Percentiles rank a stretch among this genome's conserved stretches.
Evolutionary conservation across 2,329 filamentous ascomycete species (phyloP).

Genomic region (Cordyceps sp.): DNA sequence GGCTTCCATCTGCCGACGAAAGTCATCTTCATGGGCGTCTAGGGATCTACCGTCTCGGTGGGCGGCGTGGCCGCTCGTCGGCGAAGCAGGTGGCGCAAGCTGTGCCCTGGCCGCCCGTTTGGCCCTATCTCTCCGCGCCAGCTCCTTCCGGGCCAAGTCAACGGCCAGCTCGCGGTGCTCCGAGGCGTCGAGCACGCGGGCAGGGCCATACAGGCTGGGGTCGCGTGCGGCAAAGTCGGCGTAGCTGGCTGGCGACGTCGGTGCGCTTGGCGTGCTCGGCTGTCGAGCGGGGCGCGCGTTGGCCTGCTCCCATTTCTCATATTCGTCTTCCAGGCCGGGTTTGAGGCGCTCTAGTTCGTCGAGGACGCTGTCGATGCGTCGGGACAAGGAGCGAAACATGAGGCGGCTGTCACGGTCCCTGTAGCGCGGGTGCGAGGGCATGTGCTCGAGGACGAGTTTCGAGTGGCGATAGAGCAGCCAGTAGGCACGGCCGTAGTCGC

Average conservation of each 20-base stretch:
- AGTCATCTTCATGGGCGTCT: conserved; percentile 21
- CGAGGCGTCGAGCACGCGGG: conserved; percentile 48
- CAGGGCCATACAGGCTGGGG: conserved; percentile 39
- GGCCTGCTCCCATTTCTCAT: conserved; percentile 48
- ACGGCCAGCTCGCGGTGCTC: conserved; percentile 64
- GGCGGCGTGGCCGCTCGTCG: no score
- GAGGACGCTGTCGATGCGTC: conserved; percentile 40
- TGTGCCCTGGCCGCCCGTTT: conserved; percentile 33
- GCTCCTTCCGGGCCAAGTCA: conserved; percentile 56
- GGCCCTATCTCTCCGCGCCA: conserved; percentile 47
- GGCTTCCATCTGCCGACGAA: conserved; percentile 35
- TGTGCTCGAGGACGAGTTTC: conserved; percentile 59
- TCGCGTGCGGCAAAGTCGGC: conserved; percentile 37
- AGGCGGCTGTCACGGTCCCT: conserved; percentile 48
- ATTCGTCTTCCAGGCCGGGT: conserved; percentile 55
- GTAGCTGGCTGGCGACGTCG: conserved; percentile 17
- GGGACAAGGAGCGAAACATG: conserved; percentile 36
- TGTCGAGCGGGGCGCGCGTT: conserved; percentile 8
- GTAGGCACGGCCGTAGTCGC: conserved; percentile 77
- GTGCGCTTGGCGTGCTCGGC: conserved; percentile 3
- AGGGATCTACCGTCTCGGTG: not conserved
- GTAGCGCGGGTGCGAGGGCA: conserved; percentile 62
- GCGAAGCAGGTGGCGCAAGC: no score
- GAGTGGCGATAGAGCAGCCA: conserved; percentile 84
- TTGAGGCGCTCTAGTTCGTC: conserved; percentile 62